These are phyloP conservation scores for Ambrosia trifida DNA, from an alignment of 129 eudicot species.

Conservation along the genomic window DNA sequence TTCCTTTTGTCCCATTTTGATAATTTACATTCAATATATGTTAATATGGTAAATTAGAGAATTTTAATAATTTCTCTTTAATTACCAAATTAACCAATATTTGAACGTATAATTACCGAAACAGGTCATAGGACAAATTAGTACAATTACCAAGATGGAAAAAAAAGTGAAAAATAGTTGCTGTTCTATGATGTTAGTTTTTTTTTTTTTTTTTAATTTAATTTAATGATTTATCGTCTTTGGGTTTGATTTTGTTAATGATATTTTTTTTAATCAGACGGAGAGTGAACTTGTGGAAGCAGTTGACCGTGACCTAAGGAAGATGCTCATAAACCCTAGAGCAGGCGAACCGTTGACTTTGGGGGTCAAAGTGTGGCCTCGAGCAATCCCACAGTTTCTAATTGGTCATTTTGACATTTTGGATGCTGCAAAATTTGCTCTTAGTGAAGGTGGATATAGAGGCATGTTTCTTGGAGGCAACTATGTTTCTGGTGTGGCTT, in stretches of 20 bases:
- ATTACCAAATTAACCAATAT: too few species aligned
- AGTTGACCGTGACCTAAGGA: constrained; percentile 88
- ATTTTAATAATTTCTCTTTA: too few species aligned
- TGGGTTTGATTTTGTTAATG: neutral
- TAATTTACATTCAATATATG: too few species aligned
- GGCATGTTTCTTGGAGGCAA: constrained; percentile 92
- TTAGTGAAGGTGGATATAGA: constrained; percentile 46
- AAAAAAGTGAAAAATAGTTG: neutral
- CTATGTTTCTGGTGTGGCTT: constrained; percentile 87
- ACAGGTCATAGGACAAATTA: neutral
- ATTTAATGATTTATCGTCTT: neutral
- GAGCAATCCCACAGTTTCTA: constrained; percentile 88
- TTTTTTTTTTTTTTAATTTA: neutral
- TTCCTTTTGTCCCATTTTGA: neutral
- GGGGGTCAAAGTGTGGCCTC: constrained; percentile 89
- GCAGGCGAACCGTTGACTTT: constrained; percentile 62
- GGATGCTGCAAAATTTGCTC: constrained; percentile 64
- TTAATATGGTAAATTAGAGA: too few species aligned
- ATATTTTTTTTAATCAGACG: constrained; percentile 40
- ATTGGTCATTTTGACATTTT: constrained; percentile 76
- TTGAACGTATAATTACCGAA: neutral
- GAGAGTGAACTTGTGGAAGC: constrained; percentile 79
- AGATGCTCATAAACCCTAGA: constrained; percentile 73
- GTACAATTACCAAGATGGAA: neutral
- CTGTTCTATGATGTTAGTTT: neutral